Evolutionary conservation across 768 basidiomycete species (phyloP).

Genomic region (Calocybe gangraenosa): DNA sequence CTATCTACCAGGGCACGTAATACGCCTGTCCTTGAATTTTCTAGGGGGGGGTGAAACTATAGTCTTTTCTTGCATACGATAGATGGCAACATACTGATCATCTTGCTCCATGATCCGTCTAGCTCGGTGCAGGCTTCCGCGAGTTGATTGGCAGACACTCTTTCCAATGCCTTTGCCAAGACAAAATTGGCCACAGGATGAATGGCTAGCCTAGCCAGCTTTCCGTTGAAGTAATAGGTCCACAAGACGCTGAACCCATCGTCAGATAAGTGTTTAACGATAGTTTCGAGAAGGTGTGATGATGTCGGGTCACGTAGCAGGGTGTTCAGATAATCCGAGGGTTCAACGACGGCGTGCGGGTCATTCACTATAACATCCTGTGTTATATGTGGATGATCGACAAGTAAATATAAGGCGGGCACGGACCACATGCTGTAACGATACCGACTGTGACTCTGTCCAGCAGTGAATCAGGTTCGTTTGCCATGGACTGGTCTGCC

Average conservation of each 20-base stretch:
- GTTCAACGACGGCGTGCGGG: constrained; percentile 33
- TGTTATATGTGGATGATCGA: neutral
- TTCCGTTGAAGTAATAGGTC: constrained; percentile 74
- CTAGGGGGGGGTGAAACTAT: too few species aligned
- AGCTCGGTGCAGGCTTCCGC: constrained; percentile 57
- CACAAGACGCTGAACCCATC: constrained; percentile 66
- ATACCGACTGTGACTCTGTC: constrained; percentile 77
- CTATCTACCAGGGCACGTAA: constrained; percentile 74
- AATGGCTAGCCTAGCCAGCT: constrained; percentile 63
- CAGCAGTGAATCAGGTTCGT: constrained; percentile 68
- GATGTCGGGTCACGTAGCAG: constrained; percentile 84
- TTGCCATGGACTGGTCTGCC: constrained; percentile 55
- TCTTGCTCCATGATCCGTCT: constrained; percentile 48
- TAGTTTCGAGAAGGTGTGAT: constrained; percentile 84
- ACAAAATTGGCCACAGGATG: constrained; percentile 97
- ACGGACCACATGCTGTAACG: constrained; percentile 61
- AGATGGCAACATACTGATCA: constrained; percentile 57
- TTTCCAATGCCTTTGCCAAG: constrained; percentile 70
- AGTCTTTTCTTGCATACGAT: too few species aligned
- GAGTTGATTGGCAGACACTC: constrained; percentile 56
- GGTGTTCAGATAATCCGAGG: constrained; percentile 77
- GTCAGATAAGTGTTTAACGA: constrained; percentile 60
- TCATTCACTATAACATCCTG: constrained; percentile 33
- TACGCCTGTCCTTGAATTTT: constrained; percentile 66
- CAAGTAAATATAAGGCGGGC: neutral